phyloP scores from a whole-genome alignment of 805 yeast genomes.

The Yamadazyma ubonensis region DNA sequence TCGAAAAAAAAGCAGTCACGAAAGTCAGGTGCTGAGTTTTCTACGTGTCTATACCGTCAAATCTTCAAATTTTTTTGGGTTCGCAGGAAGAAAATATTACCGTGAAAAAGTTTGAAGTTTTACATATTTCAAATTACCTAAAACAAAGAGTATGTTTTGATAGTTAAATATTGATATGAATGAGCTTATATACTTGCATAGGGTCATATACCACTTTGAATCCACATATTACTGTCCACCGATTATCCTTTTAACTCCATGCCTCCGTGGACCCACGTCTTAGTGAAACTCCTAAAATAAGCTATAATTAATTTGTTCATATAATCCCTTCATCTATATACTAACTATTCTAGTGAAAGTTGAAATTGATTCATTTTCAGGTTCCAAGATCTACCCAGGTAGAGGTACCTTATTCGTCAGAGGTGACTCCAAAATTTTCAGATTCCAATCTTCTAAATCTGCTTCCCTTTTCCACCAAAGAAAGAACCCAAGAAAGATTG shows the following conservation, averaged over 20 bases:
- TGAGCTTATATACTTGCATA: background rate
- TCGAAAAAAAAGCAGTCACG: slow-evolving; percentile 14
- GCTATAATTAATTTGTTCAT: background rate
- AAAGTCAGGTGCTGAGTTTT: slow-evolving; percentile 5
- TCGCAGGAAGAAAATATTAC: slow-evolving; percentile 9
- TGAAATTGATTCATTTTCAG: slow-evolving; percentile 99
- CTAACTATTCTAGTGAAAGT: slow-evolving; percentile 78
- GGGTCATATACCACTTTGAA: background rate
- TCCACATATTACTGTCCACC: background rate
- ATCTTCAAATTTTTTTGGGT: slow-evolving; percentile 3
- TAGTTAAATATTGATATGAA: background rate
- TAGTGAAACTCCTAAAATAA: no score
- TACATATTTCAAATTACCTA: slow-evolving; percentile 11
- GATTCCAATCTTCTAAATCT: slow-evolving; percentile 97
- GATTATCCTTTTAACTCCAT: no score
- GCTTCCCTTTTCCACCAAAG: slow-evolving; percentile 98
- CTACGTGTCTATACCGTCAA: slow-evolving; percentile 4
- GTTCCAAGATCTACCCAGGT: slow-evolving; percentile 99
- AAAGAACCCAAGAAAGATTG: slow-evolving; percentile 99
- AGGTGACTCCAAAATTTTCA: slow-evolving; percentile 99
- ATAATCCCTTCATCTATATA: slow-evolving; percentile 10
- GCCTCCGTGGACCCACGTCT: no score
- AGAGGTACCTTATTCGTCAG: slow-evolving; percentile 99
- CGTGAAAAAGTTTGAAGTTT: slow-evolving; percentile 13
- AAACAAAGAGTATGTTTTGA: slow-evolving; percentile 10